Conservation (phyloP, 2,329 filamentous ascomycete species). For the Biscogniauxia marginata region DNA sequence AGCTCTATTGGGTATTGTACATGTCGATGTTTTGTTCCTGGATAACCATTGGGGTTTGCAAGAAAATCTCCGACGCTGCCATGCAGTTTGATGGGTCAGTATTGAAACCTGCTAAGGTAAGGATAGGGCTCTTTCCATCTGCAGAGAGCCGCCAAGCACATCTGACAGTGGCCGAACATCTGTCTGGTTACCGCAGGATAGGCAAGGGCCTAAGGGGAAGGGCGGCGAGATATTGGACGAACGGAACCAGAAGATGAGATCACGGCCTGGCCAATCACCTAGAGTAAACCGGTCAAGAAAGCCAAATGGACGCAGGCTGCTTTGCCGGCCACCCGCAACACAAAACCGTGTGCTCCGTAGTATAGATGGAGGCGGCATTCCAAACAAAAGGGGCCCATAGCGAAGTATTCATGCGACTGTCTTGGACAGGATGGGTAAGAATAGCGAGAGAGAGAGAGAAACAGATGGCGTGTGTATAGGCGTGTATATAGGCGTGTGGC, state of each 20-base stretch:
- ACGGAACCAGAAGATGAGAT: not conserved
- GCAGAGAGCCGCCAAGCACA: not conserved
- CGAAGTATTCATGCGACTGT: slow-evolving; percentile 14
- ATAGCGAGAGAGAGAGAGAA: too few species aligned
- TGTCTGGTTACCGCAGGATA: not conserved
- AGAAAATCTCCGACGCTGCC: too few species aligned
- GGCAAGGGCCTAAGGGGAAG: not conserved
- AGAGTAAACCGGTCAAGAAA: slow-evolving; percentile 2
- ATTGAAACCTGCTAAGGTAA: not conserved
- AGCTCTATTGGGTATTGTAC: too few species aligned
- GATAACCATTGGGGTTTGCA: too few species aligned
- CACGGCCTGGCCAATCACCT: slow-evolving; percentile 6
- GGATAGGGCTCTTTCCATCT: not conserved
- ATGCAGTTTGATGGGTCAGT: not conserved
- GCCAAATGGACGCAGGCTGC: not conserved
- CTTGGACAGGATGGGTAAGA: too few species aligned
- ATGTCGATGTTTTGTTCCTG: too few species aligned
- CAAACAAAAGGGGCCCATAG: slow-evolving; percentile 14
- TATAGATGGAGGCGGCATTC: slow-evolving; percentile 7
- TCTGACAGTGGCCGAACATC: not conserved
- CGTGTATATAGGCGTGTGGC: slow-evolving; percentile 6
- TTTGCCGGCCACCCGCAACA: not conserved
- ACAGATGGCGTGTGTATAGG: not conserved
- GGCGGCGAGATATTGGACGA: not conserved
- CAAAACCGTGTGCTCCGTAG: not conserved